phyloP scores from a whole-genome alignment of 2,329 filamentous ascomycete species.

The Chalaropsis ovoidea region DNA sequence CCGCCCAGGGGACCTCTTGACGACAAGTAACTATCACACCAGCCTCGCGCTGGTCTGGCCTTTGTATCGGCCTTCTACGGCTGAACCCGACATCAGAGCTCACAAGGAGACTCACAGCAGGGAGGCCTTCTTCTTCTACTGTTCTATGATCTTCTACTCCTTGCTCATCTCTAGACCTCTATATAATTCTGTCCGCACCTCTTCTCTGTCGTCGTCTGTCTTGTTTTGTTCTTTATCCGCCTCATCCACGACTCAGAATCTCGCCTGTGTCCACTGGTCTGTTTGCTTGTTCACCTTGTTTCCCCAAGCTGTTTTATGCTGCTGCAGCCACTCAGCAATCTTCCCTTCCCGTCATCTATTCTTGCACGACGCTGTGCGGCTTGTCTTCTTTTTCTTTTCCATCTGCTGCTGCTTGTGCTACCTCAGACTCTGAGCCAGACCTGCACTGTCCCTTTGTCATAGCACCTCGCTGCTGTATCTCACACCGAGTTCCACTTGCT shows the following conservation, averaged over 20 bases:
- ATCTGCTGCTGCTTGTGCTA: neutral
- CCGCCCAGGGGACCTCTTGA: neutral
- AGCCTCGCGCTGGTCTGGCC: neutral
- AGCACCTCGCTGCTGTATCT: neutral
- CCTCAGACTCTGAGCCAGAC: neutral
- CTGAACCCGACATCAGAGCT: neutral
- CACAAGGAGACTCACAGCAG: neutral
- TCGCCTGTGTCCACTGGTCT: neutral
- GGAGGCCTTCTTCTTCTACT: neutral
- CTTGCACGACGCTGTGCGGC: neutral
- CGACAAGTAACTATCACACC: neutral
- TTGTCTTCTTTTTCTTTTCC: neutral
- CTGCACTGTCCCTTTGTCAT: neutral
- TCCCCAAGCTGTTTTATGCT: neutral
- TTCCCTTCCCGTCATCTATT: neutral
- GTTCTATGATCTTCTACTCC: neutral
- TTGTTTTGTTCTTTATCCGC: neutral
- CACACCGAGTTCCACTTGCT: neutral
- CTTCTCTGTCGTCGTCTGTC: neutral
- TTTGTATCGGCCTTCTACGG: neutral
- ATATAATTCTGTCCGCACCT: neutral
- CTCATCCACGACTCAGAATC: neutral
- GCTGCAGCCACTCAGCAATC: neutral
- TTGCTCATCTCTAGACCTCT: neutral
- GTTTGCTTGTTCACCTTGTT: neutral